phyloP scores from a whole-genome alignment of 805 yeast species.

The Candida nitratophila region DNA sequence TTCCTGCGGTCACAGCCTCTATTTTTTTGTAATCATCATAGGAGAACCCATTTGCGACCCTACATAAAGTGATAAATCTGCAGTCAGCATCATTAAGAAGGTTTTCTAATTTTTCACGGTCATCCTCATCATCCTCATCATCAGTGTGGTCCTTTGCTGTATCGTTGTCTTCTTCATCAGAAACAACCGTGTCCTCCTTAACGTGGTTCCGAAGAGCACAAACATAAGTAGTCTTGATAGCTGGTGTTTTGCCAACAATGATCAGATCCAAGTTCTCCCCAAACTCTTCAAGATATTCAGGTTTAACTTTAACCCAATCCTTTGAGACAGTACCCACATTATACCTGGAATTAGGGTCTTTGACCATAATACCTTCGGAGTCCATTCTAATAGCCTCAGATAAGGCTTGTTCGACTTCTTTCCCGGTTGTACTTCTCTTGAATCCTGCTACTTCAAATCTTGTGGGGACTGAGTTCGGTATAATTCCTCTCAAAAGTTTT shows the following conservation, averaged over 20 bases:
- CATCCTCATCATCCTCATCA: constrained; percentile 1
- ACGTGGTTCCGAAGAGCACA: constrained; percentile 55
- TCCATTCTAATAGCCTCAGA: constrained; percentile 50
- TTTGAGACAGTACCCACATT: constrained; percentile 51
- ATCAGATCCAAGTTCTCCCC: constrained; percentile 81
- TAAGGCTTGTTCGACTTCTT: constrained; percentile 51
- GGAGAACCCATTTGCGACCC: constrained; percentile 81
- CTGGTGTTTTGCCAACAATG: constrained; percentile 72
- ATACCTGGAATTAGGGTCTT: constrained; percentile 54
- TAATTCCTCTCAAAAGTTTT: constrained; percentile 35
- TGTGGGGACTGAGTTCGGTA: constrained; percentile 35
- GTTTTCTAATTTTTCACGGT: too few species aligned
- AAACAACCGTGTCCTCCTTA: constrained; percentile 2
- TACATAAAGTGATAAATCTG: constrained; percentile 62
- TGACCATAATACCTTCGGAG: constrained; percentile 80
- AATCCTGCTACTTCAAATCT: constrained; percentile 43
- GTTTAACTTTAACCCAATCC: constrained; percentile 81
- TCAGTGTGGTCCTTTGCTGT: neutral
- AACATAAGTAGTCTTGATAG: constrained; percentile 62
- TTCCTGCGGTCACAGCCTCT: constrained; percentile 45
- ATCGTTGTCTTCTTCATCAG: constrained; percentile 3
- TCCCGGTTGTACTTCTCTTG: constrained; percentile 33
- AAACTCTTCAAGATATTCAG: constrained; percentile 79
- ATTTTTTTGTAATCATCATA: constrained; percentile 54
- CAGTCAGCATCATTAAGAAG: constrained; percentile 1